Evolutionary conservation across 2,329 filamentous ascomycete genomes (phyloP), one percentile per base, ranked within the genome.

Genomic region (Zymoseptoria passerinii): DNA sequence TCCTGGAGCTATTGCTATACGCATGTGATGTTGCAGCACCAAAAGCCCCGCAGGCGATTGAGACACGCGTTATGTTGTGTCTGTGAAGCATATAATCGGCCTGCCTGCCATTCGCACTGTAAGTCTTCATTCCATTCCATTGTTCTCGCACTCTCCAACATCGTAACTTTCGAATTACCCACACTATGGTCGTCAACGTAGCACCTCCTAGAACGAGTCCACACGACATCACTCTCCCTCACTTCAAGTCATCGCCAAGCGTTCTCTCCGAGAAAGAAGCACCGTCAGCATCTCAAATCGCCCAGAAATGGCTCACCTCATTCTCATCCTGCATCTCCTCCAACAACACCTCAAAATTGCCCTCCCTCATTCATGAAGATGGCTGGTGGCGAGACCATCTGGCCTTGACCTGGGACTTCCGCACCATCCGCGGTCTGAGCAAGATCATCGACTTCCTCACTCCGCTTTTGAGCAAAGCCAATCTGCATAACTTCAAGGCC

Each of bases 371-470:
- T 51, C 65, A 74, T 2, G 63, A 72, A 0, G 72, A 78, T 19
- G 78, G 80, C 57, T 83, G 77, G 69, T 85, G 82, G 83, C 77
- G 82, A 8, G 83, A 85, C 63, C 80, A 83, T 50, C 72, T 85
- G 0, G 78, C 77, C 19, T 67, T 85, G 1, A 77, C 80, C 0
- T 85, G 81, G 82, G 77, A 80, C 48, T 78, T 82, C 51, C 79
- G 76, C 57, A 83, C 80, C 1, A 66, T 81, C 0, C 74, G 80
- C n/a, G 76, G 77, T 0, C 70, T 74, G 0, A 63, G 67, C 0
- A 70, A 72, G 27, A 76, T 83, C 44, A 63, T 61, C 0, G 61
- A 67, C 0, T 80, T 79, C 54, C 64, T 83, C 0, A 58, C 57
- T 59, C 50, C 69, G 69, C 56, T 59, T 55, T 70, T 74, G 2